A percentile compares a stretch with the other conserved stretches of the same genome.
phyloP scores from a whole-genome alignment of 768 basidiomycete genomes.

The Mycena galopus region DNA sequence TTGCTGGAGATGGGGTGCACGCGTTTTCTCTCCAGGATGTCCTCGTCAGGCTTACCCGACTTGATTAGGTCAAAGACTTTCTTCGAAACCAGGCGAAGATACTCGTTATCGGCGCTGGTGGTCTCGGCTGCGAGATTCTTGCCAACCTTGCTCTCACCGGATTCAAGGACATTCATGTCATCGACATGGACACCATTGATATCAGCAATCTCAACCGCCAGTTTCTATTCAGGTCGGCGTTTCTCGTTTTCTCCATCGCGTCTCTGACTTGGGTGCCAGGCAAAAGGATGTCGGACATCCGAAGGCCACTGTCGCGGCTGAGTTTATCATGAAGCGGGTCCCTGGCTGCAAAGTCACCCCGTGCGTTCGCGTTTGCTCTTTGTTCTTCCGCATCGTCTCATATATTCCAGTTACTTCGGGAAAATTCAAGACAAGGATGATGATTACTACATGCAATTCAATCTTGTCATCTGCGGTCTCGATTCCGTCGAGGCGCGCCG shows the following conservation, averaged over 20 bases:
- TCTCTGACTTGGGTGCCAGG: slow-evolving; percentile 53
- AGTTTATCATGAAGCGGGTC: slow-evolving; percentile 96
- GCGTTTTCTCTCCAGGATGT: slow-evolving; percentile 21
- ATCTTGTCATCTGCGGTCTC: slow-evolving; percentile 95
- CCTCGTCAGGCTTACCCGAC: not conserved
- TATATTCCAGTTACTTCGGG: slow-evolving; percentile 80
- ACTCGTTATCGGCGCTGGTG: slow-evolving; percentile 97
- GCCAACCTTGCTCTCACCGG: slow-evolving; percentile 96
- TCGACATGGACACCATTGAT: slow-evolving; percentile 99
- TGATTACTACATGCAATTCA: slow-evolving; percentile 96
- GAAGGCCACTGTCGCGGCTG: slow-evolving; percentile 94
- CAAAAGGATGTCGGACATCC: slow-evolving; percentile 92
- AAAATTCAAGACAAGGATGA: slow-evolving; percentile 99
- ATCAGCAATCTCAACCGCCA: slow-evolving; percentile 99
- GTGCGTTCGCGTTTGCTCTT: slow-evolving; percentile 70
- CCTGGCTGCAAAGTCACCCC: slow-evolving; percentile 97
- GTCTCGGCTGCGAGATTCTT: slow-evolving; percentile 96
- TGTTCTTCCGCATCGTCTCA: slow-evolving; percentile 1
- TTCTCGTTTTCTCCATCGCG: not conserved
- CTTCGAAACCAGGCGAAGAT: slow-evolving; percentile 89
- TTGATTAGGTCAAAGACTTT: slow-evolving; percentile 86
- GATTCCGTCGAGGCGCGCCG: slow-evolving; percentile 97
- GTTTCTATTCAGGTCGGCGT: slow-evolving; percentile 90
- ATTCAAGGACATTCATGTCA: slow-evolving; percentile 98
- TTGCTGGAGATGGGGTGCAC: slow-evolving; percentile 83